Evolutionary conservation across 805 yeast genomes (phyloP).

Genomic region (Wickerhamiella vanderwaltii): DNA sequence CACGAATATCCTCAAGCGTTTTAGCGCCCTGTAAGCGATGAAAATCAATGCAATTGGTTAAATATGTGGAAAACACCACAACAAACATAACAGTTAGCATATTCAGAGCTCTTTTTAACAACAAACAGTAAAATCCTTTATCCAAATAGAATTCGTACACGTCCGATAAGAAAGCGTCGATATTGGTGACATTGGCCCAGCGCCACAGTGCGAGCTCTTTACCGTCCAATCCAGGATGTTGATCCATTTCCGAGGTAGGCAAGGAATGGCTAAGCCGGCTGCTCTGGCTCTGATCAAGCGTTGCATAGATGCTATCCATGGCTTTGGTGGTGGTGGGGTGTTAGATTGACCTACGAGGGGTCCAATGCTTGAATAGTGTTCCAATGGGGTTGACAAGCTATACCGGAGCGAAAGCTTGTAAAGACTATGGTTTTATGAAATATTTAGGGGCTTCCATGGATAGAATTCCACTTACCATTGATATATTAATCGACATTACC

Average conservation of each 20-base stretch:
- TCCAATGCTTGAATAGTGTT: too few relatives aligned
- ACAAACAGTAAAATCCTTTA: constrained; percentile 72
- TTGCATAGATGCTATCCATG: constrained; percentile 7
- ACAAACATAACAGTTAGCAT: constrained; percentile 67
- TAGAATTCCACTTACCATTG: too few relatives aligned
- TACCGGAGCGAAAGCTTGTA: too few relatives aligned
- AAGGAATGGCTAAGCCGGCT: not conserved
- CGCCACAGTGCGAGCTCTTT: constrained; percentile 79
- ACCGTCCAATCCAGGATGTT: not conserved
- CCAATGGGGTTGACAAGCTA: too few relatives aligned
- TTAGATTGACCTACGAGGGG: not conserved
- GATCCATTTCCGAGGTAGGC: not conserved
- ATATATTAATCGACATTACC: too few relatives aligned
- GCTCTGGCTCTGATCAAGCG: constrained; percentile 4
- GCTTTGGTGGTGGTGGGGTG: not conserved
- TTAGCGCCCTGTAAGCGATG: constrained; percentile 30
- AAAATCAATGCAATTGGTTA: constrained; percentile 72
- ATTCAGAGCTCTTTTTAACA: constrained; percentile 52
- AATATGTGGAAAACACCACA: constrained; percentile 62
- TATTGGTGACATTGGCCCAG: constrained; percentile 92
- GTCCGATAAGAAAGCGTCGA: constrained; percentile 76
- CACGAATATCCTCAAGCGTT: constrained; percentile 32
- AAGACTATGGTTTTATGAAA: too few relatives aligned
- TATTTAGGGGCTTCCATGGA: too few relatives aligned
- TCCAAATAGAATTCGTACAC: constrained; percentile 74